These are phyloP conservation scores for Castanospermum australe DNA, from an alignment of 306 rosid species.

Conservation along the genomic window DNA sequence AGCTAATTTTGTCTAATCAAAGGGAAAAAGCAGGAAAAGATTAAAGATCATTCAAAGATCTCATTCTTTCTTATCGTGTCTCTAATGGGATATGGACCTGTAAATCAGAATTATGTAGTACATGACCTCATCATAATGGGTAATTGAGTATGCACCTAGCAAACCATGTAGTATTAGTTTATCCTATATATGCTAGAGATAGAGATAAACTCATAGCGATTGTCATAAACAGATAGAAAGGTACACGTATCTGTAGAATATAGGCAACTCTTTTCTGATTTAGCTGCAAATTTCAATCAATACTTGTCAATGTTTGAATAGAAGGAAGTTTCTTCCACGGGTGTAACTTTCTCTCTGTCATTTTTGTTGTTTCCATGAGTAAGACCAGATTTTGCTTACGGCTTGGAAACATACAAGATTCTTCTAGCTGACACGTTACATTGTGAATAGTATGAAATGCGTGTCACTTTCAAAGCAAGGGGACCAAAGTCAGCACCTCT, in stretches of 20 bases:
- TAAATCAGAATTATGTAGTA: constrained; percentile 20
- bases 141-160: background rate
- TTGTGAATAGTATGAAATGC: background rate
- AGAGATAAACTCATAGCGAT: background rate
- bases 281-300: constrained; percentile 9
- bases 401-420: background rate
- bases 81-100: background rate
- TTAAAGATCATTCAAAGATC: background rate
- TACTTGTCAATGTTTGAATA: background rate
- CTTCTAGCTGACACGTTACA: background rate
- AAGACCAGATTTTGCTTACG: background rate
- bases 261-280: background rate
- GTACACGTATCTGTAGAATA: background rate
- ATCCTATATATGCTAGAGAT: too few relatives aligned
- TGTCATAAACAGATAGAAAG: constrained; percentile 9
- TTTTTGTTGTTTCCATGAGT: background rate
- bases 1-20: constrained; percentile 46
- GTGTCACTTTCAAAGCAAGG: background rate
- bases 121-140: constrained; percentile 27
- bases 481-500: background rate
- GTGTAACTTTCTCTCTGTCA: background rate
- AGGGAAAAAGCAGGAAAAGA: constrained; percentile 16
- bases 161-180: background rate
- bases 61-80: background rate
- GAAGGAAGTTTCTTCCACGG: background rate